Conservation (phyloP, 2,329 filamentous ascomycete species). For the Cytospora leucostoma region DNA sequence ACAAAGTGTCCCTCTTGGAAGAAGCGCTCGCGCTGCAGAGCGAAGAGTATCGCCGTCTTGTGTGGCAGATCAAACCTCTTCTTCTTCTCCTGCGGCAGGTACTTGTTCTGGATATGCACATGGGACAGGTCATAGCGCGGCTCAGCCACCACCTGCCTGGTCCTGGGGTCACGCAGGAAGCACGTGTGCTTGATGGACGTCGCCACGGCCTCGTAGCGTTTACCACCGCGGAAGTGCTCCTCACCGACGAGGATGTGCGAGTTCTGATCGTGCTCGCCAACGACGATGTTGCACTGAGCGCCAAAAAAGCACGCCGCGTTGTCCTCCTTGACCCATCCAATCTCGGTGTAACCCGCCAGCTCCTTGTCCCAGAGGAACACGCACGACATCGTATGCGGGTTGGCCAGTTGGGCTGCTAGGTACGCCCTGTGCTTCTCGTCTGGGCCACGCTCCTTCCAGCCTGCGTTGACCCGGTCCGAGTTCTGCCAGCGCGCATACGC, state of each 20-base stretch:
- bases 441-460: constrained; percentile 34
- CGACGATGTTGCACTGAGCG: constrained; percentile 33
- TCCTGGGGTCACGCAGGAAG: constrained; percentile 35
- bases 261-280: constrained; percentile 36
- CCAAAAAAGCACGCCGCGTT: constrained; percentile 35
- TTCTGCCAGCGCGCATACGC: constrained; percentile 34
- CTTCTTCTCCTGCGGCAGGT: constrained; percentile 34
- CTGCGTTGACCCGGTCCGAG: constrained; percentile 35
- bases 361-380: constrained; percentile 36
- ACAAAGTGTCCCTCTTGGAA: constrained; percentile 35
- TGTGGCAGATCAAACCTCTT: constrained; percentile 35
- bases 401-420: constrained; percentile 32
- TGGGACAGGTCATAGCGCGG: constrained; percentile 32
- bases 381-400: constrained; percentile 35
- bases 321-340: constrained; percentile 35
- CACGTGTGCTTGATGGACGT: constrained; percentile 35
- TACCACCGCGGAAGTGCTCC: constrained; percentile 34
- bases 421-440: constrained; percentile 35
- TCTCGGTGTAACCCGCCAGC: constrained; percentile 34
- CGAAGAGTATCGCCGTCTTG: constrained; percentile 35
- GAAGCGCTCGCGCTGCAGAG: constrained; percentile 35
- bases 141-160: constrained; percentile 34
- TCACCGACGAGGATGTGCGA: constrained; percentile 35
- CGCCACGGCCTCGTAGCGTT: constrained; percentile 34
- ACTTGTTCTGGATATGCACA: constrained; percentile 33